These are phyloP conservation scores for Entomortierella parvispora DNA, from an alignment of 192 early-diverging fungal genomes.

Conservation along the genomic window DNA sequence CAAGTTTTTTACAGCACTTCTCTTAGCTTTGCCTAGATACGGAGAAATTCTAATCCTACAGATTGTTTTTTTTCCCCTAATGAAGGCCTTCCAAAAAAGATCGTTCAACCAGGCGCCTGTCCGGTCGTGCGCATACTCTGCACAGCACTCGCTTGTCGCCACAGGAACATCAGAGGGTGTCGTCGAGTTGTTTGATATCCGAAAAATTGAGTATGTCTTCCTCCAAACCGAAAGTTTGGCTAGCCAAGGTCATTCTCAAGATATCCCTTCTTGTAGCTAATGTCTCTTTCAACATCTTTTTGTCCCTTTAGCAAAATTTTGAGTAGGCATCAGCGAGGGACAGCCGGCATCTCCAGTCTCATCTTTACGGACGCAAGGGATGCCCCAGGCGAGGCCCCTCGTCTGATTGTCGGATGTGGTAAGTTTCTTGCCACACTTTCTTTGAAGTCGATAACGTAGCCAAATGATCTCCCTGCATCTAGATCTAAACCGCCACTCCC, in stretches of 20 bases:
- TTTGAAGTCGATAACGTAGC: background rate
- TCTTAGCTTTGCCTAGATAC: background rate
- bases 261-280: background rate
- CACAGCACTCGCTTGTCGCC: slow-evolving; percentile 37
- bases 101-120: slow-evolving; percentile 33
- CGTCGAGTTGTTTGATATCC: slow-evolving; percentile 56
- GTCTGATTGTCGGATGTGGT: slow-evolving; percentile 39
- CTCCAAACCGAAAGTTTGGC: background rate
- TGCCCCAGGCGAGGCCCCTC: slow-evolving; percentile 1
- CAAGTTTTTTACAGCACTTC: slow-evolving; percentile 11
- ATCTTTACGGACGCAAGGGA: slow-evolving; percentile 6
- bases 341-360: slow-evolving; percentile 41
- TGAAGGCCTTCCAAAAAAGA: slow-evolving; percentile 53
- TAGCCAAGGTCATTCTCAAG: background rate
- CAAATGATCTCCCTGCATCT: no score
- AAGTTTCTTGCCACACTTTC: background rate
- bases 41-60: no score
- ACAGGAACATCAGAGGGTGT: slow-evolving; percentile 59
- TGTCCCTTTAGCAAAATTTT: slow-evolving; percentile 16
- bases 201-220: slow-evolving; percentile 51
- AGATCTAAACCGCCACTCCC: no score
- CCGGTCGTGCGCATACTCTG: slow-evolving; percentile 49
- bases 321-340: slow-evolving; percentile 34
- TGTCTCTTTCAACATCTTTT: background rate
- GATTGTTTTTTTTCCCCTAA: background rate